Percentiles rank a stretch among this genome's conserved stretches.
Evolutionary conservation across 257 asterid species (phyloP).

Genomic region (Przewalskia tangutica): DNA sequence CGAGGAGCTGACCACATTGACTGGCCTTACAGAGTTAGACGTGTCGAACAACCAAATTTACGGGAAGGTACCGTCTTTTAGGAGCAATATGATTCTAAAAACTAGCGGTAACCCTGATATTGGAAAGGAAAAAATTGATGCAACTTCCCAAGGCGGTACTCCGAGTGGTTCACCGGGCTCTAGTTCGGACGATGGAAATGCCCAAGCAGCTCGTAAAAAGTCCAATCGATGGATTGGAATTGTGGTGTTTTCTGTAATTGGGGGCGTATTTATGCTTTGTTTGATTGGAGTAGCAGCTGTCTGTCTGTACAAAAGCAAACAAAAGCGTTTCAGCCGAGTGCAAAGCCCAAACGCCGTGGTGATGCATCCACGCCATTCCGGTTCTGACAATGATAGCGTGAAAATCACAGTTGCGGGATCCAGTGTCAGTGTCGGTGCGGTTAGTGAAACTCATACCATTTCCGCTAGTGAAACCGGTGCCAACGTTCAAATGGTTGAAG

Average conservation of each 20-base stretch:
- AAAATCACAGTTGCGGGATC: constrained; percentile 90
- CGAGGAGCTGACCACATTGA: constrained; percentile 38
- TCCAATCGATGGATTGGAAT: constrained; percentile 35
- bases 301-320: constrained; percentile 62
- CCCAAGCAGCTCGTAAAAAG: constrained; percentile 12
- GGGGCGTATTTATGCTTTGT: constrained; percentile 42
- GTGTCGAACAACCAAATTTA: constrained; percentile 67
- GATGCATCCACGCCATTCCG: constrained; percentile 75
- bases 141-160: constrained; percentile 20
- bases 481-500: constrained; percentile 70
- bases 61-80: constrained; percentile 65
- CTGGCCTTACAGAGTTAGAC: constrained; percentile 51
- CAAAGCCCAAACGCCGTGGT: constrained; percentile 77
- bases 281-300: constrained; percentile 50
- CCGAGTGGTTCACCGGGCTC: constrained; percentile 17
- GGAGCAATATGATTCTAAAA: constrained; percentile 39
- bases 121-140: constrained; percentile 39
- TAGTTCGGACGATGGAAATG: constrained; percentile 6
- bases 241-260: constrained; percentile 42
- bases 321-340: constrained; percentile 57
- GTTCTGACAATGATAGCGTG: constrained; percentile 66
- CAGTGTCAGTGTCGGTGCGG: constrained; percentile 52
- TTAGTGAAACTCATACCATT: constrained; percentile 46
- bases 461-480: constrained; percentile 43
- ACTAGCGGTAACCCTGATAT: constrained; percentile 62